Evolutionary conservation across 2,329 filamentous ascomycete species (phyloP), one percentile per base, ranked within the genome.

Genomic region (Fonsecaea monophora): DNA sequence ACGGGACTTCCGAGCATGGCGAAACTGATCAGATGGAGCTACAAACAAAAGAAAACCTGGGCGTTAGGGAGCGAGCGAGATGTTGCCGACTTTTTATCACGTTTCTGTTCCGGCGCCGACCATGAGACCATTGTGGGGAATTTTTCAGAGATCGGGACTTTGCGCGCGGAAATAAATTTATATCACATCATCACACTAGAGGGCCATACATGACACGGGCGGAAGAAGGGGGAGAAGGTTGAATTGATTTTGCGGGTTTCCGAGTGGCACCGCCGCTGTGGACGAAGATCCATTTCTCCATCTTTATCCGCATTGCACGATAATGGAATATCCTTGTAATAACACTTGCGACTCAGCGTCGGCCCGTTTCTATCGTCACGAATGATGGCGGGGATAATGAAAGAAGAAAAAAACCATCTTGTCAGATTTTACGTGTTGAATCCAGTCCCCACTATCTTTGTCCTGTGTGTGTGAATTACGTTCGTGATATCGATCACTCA

Each of bases 41-140:
- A 32, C 30, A 48, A 45, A 50, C 37, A 42, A 30, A 53, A 53
- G n/a, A 58, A 53, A 34, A 25, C 45, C 35, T 32, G 34, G 59
- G 59, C 59, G 59, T 62, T 62, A 62, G 8, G 59, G 48, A 62
- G 48, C 48, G 59, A 62, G 57, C 57, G 57, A 35, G n/a, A 34
- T 35, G 10, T 50, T 37, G 18, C 57, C 18, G 40, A 50, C 25
- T 50, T 50, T 50, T 50, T 50, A 25, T 21, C 45, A 50, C 45
- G 10, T 50, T 50, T 50, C 18, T 50, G 42, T 30, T 30, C 45
- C 18, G 5, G 18, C 15, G 9, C 30, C 30, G 45, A 50, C 45
- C 25, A 25, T 13, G 45, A 21, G 45, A 50, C 40, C n/a, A 25
- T 45, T 45, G n/a, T 15, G 18, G 21, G 21, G 45, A 15, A 15